Percentiles rank a stretch among this genome's conserved stretches.
Conservation (phyloP, 2,329 filamentous ascomycete genomes). For the Pseudopithomyces chartarum region DNA sequence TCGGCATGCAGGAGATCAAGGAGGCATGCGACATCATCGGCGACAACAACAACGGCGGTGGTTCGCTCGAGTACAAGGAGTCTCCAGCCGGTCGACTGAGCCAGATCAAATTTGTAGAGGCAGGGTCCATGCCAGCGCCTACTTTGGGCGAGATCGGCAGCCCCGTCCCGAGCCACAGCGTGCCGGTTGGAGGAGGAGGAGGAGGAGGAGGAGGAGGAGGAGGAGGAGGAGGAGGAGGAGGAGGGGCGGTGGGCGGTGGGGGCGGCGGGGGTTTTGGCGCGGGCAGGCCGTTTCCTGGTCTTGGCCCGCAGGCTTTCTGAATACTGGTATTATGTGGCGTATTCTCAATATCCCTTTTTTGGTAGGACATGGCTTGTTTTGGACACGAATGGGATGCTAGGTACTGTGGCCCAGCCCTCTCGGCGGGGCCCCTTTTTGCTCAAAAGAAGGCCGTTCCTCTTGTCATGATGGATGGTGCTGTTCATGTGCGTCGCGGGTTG, state of each 20-base stretch:
- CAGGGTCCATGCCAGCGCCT: conserved; percentile 25
- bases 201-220: too few species aligned
- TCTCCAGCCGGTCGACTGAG: conserved; percentile 50
- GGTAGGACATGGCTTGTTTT: conserved; percentile 12
- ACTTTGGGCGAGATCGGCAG: conserved; percentile 55
- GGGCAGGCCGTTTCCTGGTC: conserved; percentile 35
- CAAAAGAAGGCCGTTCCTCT: conserved; percentile 10
- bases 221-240: conserved; percentile 4
- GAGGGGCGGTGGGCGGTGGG: too few species aligned
- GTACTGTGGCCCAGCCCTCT: conserved; percentile 5
- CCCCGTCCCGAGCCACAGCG: conserved; percentile 50
- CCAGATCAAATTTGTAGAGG: conserved; percentile 51
- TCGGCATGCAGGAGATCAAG: conserved; percentile 71
- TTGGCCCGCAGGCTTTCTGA: conserved; percentile 39
- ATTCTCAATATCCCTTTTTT: conserved; percentile 19
- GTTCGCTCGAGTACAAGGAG: conserved; percentile 75
- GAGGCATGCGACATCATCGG: conserved; percentile 92
- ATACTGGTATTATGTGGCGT: conserved; percentile 1
- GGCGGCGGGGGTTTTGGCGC: conserved; percentile 25
- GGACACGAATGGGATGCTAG: conserved; percentile 6
- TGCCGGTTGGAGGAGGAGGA: conserved; percentile 32
- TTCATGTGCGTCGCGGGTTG: too few species aligned
- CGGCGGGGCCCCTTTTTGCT: conserved; percentile 6
- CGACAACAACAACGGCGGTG: conserved; percentile 79
- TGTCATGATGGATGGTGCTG: not conserved